Base-by-base conservation (phyloP, 352 stramenopile genomes). In the Phytopythium cucurbitacearum region DNA sequence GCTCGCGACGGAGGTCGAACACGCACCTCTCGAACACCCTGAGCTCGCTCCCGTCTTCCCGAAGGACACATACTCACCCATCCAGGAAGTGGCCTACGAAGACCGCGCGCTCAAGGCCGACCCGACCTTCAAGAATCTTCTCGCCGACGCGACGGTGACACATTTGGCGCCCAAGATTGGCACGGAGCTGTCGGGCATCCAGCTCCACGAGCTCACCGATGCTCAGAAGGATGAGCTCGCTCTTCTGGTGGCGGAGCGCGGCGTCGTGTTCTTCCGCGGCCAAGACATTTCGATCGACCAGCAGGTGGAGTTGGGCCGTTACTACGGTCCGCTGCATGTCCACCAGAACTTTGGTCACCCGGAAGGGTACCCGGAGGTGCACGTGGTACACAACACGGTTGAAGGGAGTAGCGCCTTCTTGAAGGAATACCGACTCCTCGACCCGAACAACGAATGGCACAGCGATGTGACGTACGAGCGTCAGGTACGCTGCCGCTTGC, bases 121-220 rank as follows among this genome's bases (percentile, higher is more conserved):
- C 44, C 58, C 60, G 21, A 67, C 60, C 16, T 64, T 73, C 48
- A 65, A 71, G 54, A 73, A 71, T 41, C 48, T 73, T 9, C 51
- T 70, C 1, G 43, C 49, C 3, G 0, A 66, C 13, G 58, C 62
- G 12, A 61, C 57, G 3, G 52, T 66, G 7, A 53, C 7, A 4
- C 57, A 70, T 40, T 21, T 62, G 1, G 53, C 40, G 16, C 52
- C 62, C 15, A 65, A 66, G 48, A 63, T 70, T 13, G 58, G 62
- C 12, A 63, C 62, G 5, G 53, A 66, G 44, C 55, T 70, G 40
- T 35, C 53, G 3, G 62, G 64, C 1, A 53, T 72, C 44, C 64
- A 72, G 49, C 49, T 72, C 9, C 64, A 72, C 41, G 59, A 71
- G 45, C 56, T 71, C 38, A 63, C 59, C 13, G 45, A 71, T 40